These are phyloP conservation scores for Flaveria trinervia DNA, from an alignment of 129 eudicot species.

Conservation along the genomic window DNA sequence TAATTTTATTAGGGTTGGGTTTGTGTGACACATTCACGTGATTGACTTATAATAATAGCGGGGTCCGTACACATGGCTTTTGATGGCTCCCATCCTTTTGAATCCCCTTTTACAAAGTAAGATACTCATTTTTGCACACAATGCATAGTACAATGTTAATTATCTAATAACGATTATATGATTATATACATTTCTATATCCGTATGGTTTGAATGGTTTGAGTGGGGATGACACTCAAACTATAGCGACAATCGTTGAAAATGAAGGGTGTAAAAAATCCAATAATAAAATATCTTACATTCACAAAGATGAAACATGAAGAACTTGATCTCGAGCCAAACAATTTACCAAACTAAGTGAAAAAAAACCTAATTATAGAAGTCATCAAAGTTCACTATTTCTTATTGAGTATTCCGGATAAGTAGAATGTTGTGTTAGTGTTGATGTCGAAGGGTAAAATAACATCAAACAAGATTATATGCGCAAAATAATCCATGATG, in stretches of 20 bases:
- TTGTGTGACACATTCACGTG: slow-evolving; percentile 30
- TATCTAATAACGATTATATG: neutral
- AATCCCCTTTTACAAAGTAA: slow-evolving; percentile 16
- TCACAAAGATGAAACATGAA: neutral
- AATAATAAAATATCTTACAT: neutral
- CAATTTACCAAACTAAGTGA: neutral
- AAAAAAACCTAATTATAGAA: neutral
- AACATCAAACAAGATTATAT: neutral
- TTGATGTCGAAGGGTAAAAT: neutral
- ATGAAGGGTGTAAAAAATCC: neutral
- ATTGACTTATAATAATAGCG: slow-evolving; percentile 16
- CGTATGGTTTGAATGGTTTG: neutral
- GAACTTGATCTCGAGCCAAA: neutral
- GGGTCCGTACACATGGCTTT: slow-evolving; percentile 29
- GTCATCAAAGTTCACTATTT: neutral
- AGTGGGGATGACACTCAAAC: neutral
- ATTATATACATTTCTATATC: neutral
- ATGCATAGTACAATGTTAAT: neutral
- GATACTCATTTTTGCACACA: neutral
- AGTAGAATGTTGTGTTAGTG: neutral
- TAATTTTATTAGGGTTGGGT: slow-evolving; percentile 16
- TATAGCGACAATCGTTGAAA: neutral
- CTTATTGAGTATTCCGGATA: neutral
- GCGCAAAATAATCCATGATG: neutral
- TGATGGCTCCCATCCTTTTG: slow-evolving; percentile 4